Percentiles rank a stretch among this genome's conserved stretches.
Conservation (phyloP, 495 filamentous ascomycete genomes). For the Tricharina praecox region DNA sequence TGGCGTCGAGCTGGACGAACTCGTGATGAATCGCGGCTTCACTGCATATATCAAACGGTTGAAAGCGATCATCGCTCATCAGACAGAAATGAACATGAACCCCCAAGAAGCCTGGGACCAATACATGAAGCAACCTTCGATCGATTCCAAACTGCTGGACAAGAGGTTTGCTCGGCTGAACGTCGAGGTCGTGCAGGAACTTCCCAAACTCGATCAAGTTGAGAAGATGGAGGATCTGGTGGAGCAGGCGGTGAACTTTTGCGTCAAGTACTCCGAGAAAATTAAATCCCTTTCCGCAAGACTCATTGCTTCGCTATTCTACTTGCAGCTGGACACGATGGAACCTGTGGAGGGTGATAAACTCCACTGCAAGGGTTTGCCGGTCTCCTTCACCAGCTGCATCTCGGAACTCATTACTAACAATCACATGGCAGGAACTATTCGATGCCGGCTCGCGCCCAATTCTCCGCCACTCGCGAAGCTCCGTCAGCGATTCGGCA, state of each 20-base stretch:
- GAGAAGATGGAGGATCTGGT: not conserved
- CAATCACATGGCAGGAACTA: not conserved
- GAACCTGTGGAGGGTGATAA: not conserved
- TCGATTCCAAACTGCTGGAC: not conserved
- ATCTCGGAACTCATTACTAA: not conserved
- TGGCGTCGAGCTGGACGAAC: not conserved
- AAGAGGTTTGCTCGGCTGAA: not conserved
- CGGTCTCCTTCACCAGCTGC: not conserved
- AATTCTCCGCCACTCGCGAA: not conserved
- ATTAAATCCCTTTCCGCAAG: not conserved
- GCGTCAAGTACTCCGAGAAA: not conserved
- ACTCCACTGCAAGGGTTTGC: not conserved
- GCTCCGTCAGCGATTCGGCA: not conserved
- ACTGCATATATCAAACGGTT: not conserved
- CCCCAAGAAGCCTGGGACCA: not conserved
- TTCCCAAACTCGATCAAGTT: not conserved
- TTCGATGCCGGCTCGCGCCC: slow-evolving; percentile 4
- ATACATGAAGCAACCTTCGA: not conserved
- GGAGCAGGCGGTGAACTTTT: not conserved
- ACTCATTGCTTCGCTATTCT: not conserved
- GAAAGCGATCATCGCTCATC: not conserved
- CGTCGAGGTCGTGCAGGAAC: not conserved
- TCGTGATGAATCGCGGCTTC: not conserved
- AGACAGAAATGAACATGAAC: not conserved
- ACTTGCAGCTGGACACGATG: not conserved